phyloP scores from a whole-genome alignment of 768 basidiomycete species.

The Suillus placidus region DNA sequence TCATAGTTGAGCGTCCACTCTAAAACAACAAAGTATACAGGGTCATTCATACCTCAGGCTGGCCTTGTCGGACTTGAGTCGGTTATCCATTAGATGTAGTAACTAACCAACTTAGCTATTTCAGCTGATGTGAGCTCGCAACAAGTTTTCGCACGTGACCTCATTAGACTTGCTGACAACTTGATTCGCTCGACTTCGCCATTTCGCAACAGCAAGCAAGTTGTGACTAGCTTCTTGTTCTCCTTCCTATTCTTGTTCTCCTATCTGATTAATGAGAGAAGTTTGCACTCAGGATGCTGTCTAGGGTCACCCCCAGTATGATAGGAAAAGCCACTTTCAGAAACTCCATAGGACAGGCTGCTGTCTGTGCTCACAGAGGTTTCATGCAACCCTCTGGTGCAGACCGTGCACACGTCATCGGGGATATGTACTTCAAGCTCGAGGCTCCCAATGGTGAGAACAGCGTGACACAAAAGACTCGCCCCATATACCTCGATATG shows the following conservation, averaged over 20 bases:
- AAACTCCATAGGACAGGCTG: constrained; percentile 25
- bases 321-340: constrained; percentile 28
- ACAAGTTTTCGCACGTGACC: not conserved
- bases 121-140: too few relatives aligned
- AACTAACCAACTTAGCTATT: too few relatives aligned
- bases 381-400: constrained; percentile 84
- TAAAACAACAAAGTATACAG: too few relatives aligned
- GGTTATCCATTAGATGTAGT: too few relatives aligned
- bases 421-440: constrained; percentile 89
- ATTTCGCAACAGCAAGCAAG: constrained; percentile 5
- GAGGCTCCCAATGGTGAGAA: constrained; percentile 63
- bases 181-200: constrained; percentile 5
- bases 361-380: constrained; percentile 45
- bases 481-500: constrained; percentile 98
- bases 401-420: constrained; percentile 70
- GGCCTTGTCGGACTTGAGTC: too few relatives aligned
- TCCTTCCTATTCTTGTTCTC: constrained; percentile 16
- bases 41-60: too few relatives aligned
- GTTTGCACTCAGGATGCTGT: constrained; percentile 48
- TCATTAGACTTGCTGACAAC: constrained; percentile 2
- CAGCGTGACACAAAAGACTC: constrained; percentile 57
- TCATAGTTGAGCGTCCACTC: too few relatives aligned
- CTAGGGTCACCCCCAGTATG: constrained; percentile 50
- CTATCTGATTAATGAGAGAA: constrained; percentile 5
- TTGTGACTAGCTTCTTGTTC: constrained; percentile 11